Conservation (phyloP, 805 yeast species). For the Ogataea nakhonphanomensis region DNA sequence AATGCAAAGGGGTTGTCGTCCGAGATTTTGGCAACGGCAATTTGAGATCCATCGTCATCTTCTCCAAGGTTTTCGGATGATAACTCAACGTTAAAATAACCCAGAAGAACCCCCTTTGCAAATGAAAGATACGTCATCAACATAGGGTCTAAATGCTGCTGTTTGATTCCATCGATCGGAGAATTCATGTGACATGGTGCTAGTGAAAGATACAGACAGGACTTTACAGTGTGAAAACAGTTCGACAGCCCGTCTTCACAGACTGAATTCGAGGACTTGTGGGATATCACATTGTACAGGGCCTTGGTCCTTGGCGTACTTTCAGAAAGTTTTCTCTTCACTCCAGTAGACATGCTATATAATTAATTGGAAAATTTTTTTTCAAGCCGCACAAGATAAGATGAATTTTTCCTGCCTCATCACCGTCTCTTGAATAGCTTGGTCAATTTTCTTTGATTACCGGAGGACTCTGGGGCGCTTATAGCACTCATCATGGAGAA, state of each 20-base stretch:
- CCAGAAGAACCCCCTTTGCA: constrained; percentile 78
- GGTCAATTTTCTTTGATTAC: constrained; percentile 21
- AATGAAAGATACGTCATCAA: constrained; percentile 75
- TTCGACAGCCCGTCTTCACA: constrained; percentile 48
- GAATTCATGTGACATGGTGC: constrained; percentile 75
- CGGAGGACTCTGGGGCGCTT: constrained; percentile 9
- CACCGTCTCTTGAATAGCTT: constrained; percentile 30
- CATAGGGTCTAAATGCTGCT: constrained; percentile 87
- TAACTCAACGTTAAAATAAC: constrained; percentile 65
- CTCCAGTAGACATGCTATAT: constrained; percentile 7
- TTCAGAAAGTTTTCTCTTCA: constrained; percentile 10
- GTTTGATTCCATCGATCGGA: constrained; percentile 75
- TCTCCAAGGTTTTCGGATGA: constrained; percentile 38
- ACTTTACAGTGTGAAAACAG: constrained; percentile 62
- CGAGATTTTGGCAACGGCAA: constrained; percentile 61
- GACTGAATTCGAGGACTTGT: constrained; percentile 19
- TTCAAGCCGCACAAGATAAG: constrained; percentile 12
- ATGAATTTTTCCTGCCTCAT: background rate
- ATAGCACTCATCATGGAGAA: constrained; percentile 32
- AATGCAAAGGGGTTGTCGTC: constrained; percentile 85
- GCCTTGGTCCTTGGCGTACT: constrained; percentile 9
- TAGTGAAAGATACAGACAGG: constrained; percentile 72
- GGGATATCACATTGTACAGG: constrained; percentile 10
- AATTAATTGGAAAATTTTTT: constrained; percentile 7
- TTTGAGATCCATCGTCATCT: constrained; percentile 38